These are phyloP conservation scores for Rostrohypoxylon terebratum DNA, from an alignment of 495 filamentous ascomycete species.

Conservation along the genomic window DNA sequence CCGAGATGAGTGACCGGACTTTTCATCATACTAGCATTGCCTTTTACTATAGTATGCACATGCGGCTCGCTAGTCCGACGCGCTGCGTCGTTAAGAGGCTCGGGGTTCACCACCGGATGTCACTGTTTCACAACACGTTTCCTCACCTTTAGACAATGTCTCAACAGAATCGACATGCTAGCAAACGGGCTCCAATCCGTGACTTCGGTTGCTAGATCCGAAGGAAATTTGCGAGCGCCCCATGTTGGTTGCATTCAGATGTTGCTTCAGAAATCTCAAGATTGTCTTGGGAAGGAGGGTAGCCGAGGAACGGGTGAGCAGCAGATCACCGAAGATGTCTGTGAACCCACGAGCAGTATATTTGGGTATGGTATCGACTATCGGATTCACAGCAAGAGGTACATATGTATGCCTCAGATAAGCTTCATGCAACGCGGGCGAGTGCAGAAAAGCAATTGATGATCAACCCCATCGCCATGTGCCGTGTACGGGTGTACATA, in stretches of 20 bases:
- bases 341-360: neutral
- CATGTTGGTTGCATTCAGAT: conserved; percentile 21
- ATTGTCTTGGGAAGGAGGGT: conserved; percentile 23
- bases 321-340: conserved; percentile 24
- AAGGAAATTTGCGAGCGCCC: conserved; percentile 9
- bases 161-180: conserved; percentile 4
- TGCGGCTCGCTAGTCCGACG: neutral
- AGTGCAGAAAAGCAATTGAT: neutral
- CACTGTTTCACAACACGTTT: conserved; percentile 17
- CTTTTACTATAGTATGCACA: too few species aligned
- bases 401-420: conserved; percentile 32
- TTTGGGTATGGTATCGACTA: conserved; percentile 20
- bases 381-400: conserved; percentile 28
- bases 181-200: conserved; percentile 1
- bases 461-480: conserved; percentile 25
- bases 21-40: conserved; percentile 15
- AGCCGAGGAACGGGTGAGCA: conserved; percentile 25
- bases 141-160: conserved; percentile 16
- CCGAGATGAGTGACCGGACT: conserved; percentile 3
- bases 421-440: conserved; percentile 38
- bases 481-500: too few species aligned
- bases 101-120: conserved; percentile 14
- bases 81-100: conserved; percentile 10
- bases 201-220: conserved; percentile 30
- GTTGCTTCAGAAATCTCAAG: conserved; percentile 33